phyloP scores from a whole-genome alignment of 2,329 filamentous ascomycete genomes.

The Gaeumannomyces tritici region DNA sequence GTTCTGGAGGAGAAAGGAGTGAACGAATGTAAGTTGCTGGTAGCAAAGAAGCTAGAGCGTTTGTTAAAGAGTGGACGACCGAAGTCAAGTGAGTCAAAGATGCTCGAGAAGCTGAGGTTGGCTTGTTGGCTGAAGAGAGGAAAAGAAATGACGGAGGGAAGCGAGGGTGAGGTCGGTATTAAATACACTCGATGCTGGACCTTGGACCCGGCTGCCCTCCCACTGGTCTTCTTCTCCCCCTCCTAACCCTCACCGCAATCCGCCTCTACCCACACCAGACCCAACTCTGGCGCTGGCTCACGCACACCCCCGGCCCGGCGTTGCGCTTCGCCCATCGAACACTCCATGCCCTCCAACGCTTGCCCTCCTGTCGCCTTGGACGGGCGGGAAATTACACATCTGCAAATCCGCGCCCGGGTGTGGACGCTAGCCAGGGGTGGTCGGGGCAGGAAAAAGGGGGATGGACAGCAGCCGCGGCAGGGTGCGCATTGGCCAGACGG shows the following conservation, averaged over 20 bases:
- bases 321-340: background rate
- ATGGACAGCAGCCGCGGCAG: background rate
- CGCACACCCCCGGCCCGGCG: too few species aligned
- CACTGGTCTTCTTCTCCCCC: too few species aligned
- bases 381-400: conserved; percentile 13
- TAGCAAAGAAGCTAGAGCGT: conserved; percentile 12
- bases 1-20: background rate
- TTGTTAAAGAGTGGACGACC: conserved; percentile 30
- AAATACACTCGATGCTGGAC: conserved; percentile 18
- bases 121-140: conserved; percentile 24
- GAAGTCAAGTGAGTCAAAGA: conserved; percentile 24
- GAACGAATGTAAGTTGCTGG: conserved; percentile 2
- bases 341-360: background rate
- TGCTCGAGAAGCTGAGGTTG: conserved; percentile 17
- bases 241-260: background rate
- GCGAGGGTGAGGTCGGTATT: conserved; percentile 14
- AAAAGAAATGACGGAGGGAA: conserved; percentile 11
- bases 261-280: background rate
- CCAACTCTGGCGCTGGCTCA: background rate
- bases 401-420: background rate
- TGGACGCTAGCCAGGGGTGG: conserved; percentile 12
- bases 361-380: background rate
- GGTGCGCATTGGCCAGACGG: conserved; percentile 8
- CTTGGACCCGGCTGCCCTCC: too few species aligned
- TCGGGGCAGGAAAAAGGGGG: conserved; percentile 7